Evolutionary conservation across 495 filamentous ascomycete species (phyloP).

Genomic region (Hypoxylon subgilvum): DNA sequence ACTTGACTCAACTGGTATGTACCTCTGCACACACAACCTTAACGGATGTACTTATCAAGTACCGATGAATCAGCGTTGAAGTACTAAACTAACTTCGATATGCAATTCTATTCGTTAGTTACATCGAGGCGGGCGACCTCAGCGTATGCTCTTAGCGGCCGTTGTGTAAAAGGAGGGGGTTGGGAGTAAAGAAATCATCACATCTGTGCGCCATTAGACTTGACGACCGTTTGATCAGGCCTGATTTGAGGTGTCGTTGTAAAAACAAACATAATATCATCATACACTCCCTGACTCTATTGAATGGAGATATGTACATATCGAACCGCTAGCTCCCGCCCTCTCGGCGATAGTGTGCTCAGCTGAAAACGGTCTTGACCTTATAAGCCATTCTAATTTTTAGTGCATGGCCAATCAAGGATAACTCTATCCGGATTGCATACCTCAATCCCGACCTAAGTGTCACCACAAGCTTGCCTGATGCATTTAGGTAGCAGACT

Average conservation of each 20-base stretch:
- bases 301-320: background rate
- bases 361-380: conserved; percentile 23
- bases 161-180: conserved; percentile 16
- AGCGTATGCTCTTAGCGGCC: background rate
- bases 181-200: conserved; percentile 13
- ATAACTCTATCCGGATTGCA: background rate
- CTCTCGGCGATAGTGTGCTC: conserved; percentile 10
- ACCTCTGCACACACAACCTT: no score
- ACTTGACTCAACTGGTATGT: no score
- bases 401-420: conserved; percentile 17
- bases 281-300: no score
- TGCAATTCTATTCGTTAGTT: background rate
- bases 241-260: conserved; percentile 9
- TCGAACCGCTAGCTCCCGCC: conserved; percentile 3
- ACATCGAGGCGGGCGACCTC: background rate
- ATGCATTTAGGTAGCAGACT: no score
- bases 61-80: no score
- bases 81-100: conserved; percentile 9
- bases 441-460: background rate
- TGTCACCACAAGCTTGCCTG: no score
- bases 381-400: background rate
- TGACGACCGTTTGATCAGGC: background rate
- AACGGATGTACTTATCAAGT: conserved; percentile 1
- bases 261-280: conserved; percentile 5
- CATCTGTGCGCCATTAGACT: background rate